Evolutionary conservation across 2,329 filamentous ascomycete species (phyloP).

Genomic region (Fusarium anthophilum): DNA sequence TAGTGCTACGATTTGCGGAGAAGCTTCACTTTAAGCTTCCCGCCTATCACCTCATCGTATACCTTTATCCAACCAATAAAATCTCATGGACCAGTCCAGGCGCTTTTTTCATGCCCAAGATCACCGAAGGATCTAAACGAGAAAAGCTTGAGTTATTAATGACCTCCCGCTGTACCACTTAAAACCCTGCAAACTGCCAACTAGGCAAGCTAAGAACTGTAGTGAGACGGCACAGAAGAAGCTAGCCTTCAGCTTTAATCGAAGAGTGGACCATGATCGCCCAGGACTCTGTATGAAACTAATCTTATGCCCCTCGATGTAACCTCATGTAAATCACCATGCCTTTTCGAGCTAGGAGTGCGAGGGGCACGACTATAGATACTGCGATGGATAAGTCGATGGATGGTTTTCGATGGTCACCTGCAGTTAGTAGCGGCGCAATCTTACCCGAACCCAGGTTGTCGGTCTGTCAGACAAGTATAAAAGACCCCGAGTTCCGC

Average conservation of each 20-base stretch:
- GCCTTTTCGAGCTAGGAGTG: neutral
- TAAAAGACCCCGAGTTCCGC: neutral
- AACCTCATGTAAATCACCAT: neutral
- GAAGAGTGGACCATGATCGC: fast-evolving
- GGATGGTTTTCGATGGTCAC: neutral
- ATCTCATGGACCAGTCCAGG: neutral
- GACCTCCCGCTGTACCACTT: neutral
- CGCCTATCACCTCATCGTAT: too few species aligned
- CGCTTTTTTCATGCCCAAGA: fast-evolving
- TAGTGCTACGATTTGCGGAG: neutral
- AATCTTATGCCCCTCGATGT: neutral
- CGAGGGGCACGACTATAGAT: neutral
- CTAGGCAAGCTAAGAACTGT: neutral
- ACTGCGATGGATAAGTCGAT: fast-evolving
- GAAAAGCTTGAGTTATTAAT: neutral
- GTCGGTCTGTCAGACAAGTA: neutral
- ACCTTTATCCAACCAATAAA: neutral
- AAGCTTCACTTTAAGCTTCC: neutral
- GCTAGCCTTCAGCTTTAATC: neutral
- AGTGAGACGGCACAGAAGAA: neutral
- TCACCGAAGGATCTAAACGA: neutral
- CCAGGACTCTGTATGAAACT: fast-evolving
- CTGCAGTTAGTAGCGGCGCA: neutral
- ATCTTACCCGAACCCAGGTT: neutral
- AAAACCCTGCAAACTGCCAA: fast-evolving